Percentiles rank a stretch among this genome's conserved stretches.
Evolutionary conservation across 1,284 basidiomycete species (phyloP).

Genomic region (Exobasidium rhododendri): DNA sequence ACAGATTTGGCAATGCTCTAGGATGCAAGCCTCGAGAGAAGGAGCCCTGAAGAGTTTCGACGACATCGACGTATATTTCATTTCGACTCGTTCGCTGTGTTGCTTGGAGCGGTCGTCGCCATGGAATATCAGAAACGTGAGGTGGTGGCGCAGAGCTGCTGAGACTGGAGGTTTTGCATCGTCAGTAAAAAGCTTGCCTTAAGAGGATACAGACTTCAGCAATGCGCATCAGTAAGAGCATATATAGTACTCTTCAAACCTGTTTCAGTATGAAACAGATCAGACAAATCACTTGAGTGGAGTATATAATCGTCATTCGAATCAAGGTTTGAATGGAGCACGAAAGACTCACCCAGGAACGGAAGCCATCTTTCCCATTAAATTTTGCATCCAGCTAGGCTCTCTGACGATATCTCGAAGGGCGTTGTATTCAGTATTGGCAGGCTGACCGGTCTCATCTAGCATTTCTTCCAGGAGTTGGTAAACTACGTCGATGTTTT

Average conservation of each 20-base stretch:
- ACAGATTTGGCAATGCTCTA: constrained; percentile 24
- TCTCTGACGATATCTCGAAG: constrained; percentile 47
- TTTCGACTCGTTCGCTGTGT: constrained; percentile 41
- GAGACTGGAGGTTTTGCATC: constrained; percentile 14
- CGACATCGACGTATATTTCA: constrained; percentile 45
- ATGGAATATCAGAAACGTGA: constrained; percentile 43
- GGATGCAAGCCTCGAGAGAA: constrained; percentile 58
- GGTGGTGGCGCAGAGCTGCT: constrained; percentile 59
- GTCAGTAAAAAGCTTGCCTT: no score
- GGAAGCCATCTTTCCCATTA: constrained; percentile 28
- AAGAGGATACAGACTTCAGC: no score
- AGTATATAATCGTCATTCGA: constrained; percentile 13
- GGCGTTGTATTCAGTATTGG: constrained; percentile 46
- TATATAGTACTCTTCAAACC: not conserved
- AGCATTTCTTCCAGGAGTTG: constrained; percentile 51
- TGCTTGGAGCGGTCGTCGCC: constrained; percentile 36
- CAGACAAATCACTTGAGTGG: constrained; percentile 19
- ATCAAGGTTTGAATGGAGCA: not conserved
- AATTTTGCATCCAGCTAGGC: constrained; percentile 46
- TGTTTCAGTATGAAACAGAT: not conserved
- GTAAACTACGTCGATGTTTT: constrained; percentile 51
- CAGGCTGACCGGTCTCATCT: constrained; percentile 47
- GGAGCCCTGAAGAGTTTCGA: constrained; percentile 36
- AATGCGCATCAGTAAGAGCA: constrained; percentile 12
- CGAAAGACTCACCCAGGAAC: constrained; percentile 26